Base-by-base conservation (phyloP, 1,139 yeast genomes). In the Arxiozyma bovina region DNA sequence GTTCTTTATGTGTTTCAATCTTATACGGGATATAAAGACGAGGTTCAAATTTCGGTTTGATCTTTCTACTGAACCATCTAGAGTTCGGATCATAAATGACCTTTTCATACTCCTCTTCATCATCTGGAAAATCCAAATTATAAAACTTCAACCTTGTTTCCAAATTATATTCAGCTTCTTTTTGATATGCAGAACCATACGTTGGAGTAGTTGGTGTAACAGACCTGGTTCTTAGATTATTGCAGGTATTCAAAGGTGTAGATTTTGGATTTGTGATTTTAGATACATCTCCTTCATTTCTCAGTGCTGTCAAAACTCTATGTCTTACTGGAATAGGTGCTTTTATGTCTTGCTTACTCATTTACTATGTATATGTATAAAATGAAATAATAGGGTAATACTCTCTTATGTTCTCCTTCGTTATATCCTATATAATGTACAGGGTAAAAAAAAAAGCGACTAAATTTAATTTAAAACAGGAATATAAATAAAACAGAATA, bases 1-100 rank as follows among this genome's bases (percentile, higher is more conserved):
- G 87, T 58, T 87, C 95, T 48, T 73, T 73, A 11, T 83, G 82
- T 1, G 80, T 67, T 68, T 90, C 98, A 1, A 85, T 79, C 47
- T 75, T 73, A 68, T 93, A 93, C 0, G 99, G 99, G 45, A 93
- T 75, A 53, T 82, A 65, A n/a, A 70, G 73, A 23, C 81, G 81
- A 57, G 87, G 75, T 54, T 82, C 77, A 55, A 86, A 75, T 18
- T 83, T 80, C 55, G 91, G 68, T 70, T 78, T 61, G 63, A 71
- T 57, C 53, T 67, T 63, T 50, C 89, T 74, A 7, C 87, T 75
- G 66, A 70, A 85, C 73, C 82, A 83, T 43, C 77, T 73, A 0
- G 89, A 83, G 0, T 63, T 62, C 5, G 79, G 77, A 62, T 85
- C 82, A 57, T 74, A 66, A 45, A 77, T 78, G 8, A 71, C 64